phyloP scores from a whole-genome alignment of 495 filamentous ascomycete species.

The Neurospora sp. region DNA sequence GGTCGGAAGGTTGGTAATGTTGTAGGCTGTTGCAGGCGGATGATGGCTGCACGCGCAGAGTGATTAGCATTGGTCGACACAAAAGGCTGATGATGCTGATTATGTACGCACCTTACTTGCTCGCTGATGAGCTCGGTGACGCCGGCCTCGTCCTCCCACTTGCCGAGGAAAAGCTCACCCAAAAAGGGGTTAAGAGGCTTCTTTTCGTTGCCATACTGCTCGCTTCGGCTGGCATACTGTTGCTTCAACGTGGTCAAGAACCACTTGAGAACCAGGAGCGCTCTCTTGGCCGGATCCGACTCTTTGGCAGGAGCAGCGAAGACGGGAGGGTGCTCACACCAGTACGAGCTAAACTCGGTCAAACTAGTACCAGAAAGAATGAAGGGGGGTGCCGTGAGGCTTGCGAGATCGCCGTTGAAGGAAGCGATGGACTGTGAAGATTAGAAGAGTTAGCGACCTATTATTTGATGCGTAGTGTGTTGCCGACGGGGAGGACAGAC shows the following conservation, averaged over 20 bases:
- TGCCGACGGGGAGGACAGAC: constrained; percentile 16
- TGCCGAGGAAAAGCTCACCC: constrained; percentile 84
- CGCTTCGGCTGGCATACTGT: constrained; percentile 83
- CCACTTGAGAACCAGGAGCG: constrained; percentile 88
- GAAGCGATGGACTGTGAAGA: constrained; percentile 72
- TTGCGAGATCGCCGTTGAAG: constrained; percentile 92
- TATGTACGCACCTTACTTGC: constrained; percentile 48
- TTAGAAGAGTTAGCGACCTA: background rate
- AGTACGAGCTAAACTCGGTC: constrained; percentile 92
- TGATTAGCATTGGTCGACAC: background rate
- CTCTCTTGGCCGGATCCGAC: constrained; percentile 69
- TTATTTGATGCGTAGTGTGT: background rate
- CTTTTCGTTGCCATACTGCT: constrained; percentile 90
- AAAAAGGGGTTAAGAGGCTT: constrained; percentile 92
- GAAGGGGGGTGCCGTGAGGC: constrained; percentile 89
- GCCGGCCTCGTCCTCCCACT: constrained; percentile 70
- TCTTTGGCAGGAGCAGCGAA: constrained; percentile 83
- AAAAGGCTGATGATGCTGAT: background rate
- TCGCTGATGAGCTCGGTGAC: constrained; percentile 55
- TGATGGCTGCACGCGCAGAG: constrained; percentile 56
- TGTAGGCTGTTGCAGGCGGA: constrained; percentile 93
- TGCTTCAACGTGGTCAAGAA: constrained; percentile 93
- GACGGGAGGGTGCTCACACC: constrained; percentile 83
- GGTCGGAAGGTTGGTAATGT: constrained; percentile 75
- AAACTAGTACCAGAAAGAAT: constrained; percentile 88